Base-by-base conservation (phyloP, 1,284 basidiomycete genomes). In the Cutaneotrichosporon mucoides region DNA sequence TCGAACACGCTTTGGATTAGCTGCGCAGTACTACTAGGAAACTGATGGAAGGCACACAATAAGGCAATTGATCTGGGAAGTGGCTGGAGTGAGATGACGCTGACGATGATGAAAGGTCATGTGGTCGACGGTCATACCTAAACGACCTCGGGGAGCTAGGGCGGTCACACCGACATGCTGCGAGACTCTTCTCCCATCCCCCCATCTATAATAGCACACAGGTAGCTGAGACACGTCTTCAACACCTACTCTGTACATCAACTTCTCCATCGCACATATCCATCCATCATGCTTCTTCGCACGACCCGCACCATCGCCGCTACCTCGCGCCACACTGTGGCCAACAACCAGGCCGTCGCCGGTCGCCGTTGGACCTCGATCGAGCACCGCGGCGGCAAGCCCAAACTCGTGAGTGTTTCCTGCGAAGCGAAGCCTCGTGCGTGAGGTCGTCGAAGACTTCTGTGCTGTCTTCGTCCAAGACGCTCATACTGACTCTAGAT, bases 391-490 rank as follows among this genome's bases (percentile, higher is more conserved):
- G 68, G 67, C 37, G 75, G 73, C 38, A 74, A 72, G 65, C 59
- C 66, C 65, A 76, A 76, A 63, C 70, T 76, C 12, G 75, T 76
- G 53, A 65, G 75, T 70, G 10, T 10, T 49, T 8, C n/a, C 43
- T n/a, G 15, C 7, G 12, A 5, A 8, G n/a, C 38, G 7, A 13
- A 11, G 7, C 15, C 3, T 13, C 36, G 45, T 13, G 8, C 33
- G 42, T 4, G 33, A 45, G 16, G 6, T 6, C 7, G 33, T 13
- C n/a, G 24, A 46, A 24, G 24, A 24, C 24, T 24, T 24, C 24
- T 24, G 24, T 24, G 24, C 24, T 24, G 24, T 24, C 34, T 38
- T 6, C 44, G 47, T 8, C n/a, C 46, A 15, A n/a, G 35, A 11
- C 9, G 36, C 5, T 12, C 24, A 12, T 37, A 44, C 59, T 63